phyloP scores from a whole-genome alignment of 495 filamentous ascomycete species.

The Corynascus novoguineensis region DNA sequence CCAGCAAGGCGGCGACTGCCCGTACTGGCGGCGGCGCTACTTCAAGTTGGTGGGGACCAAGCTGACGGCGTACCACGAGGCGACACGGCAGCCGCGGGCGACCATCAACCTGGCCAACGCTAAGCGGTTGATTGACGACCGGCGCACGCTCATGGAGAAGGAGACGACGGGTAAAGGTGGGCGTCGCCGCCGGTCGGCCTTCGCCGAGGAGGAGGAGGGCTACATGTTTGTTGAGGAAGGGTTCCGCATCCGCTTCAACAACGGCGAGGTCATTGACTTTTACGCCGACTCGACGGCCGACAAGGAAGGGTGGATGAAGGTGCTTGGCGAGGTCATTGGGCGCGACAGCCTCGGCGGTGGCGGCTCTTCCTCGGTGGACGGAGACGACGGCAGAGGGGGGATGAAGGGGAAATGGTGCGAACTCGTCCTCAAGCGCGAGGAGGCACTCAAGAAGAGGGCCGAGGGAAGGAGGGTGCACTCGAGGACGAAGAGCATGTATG shows the following conservation, averaged over 20 bases:
- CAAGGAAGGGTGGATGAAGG: slow-evolving; percentile 93
- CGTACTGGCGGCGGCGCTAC: slow-evolving; percentile 97
- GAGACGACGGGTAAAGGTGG: slow-evolving; percentile 69
- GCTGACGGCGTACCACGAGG: slow-evolving; percentile 92
- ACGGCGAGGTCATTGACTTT: slow-evolving; percentile 97
- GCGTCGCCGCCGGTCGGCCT: slow-evolving; percentile 82
- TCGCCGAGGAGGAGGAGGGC: slow-evolving; percentile 96
- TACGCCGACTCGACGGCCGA: slow-evolving; percentile 82
- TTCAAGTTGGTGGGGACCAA: slow-evolving; percentile 91
- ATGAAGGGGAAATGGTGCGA: slow-evolving; percentile 73
- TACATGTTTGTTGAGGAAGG: slow-evolving; percentile 99
- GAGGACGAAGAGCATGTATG: slow-evolving; percentile 51
- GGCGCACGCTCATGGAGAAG: slow-evolving; percentile 71
- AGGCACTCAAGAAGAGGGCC: slow-evolving; percentile 34
- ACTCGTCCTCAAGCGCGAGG: slow-evolving; percentile 63
- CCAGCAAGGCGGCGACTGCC: slow-evolving; percentile 96
- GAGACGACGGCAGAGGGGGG: slow-evolving; percentile 29
- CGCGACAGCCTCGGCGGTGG: slow-evolving; percentile 40
- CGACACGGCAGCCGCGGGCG: slow-evolving; percentile 87
- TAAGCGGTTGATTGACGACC: slow-evolving; percentile 88
- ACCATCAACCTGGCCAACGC: slow-evolving; percentile 96
- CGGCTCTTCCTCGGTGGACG: slow-evolving; percentile 32
- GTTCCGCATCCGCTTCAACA: slow-evolving; percentile 95
- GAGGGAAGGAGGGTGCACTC: slow-evolving; percentile 42
- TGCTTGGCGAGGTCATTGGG: slow-evolving; percentile 78